phyloP scores from a whole-genome alignment of 208 protist species.

The Leishmania aethiopica region DNA sequence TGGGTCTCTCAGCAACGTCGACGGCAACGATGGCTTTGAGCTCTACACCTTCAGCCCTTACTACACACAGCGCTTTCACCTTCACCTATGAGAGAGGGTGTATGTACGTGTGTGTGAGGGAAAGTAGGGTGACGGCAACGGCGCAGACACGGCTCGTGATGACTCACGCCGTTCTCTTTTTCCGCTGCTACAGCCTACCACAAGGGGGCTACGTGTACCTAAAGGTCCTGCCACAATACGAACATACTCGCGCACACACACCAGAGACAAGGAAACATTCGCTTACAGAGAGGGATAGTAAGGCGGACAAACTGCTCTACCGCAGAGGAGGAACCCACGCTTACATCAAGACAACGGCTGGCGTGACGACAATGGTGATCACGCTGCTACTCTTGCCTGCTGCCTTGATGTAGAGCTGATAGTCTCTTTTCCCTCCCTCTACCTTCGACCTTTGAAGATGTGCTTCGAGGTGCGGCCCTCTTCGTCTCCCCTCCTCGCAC shows the following conservation, averaged over 20 bases:
- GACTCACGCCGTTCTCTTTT: neutral
- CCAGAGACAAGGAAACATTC: neutral
- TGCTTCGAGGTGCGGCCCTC: neutral
- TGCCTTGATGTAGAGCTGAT: neutral
- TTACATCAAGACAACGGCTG: slow-evolving; percentile 3
- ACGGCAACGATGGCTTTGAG: slow-evolving; percentile 12
- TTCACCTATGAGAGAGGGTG: neutral
- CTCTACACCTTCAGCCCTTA: slow-evolving; percentile 25
- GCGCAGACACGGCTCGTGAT: neutral
- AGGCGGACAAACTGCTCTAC: neutral
- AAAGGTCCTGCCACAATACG: neutral
- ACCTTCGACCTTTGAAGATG: neutral
- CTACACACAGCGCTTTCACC: slow-evolving; percentile 24
- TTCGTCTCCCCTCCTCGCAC: neutral
- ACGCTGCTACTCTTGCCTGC: neutral
- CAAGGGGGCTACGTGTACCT: neutral
- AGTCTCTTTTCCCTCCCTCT: neutral
- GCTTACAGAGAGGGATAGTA: neutral
- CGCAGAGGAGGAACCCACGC: neutral
- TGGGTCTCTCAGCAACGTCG: slow-evolving; percentile 4
- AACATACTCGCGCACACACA: neutral
- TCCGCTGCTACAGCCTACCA: neutral
- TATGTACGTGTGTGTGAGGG: neutral
- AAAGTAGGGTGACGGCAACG: neutral
- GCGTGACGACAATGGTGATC: neutral